Evolutionary conservation across 73 alveolate species (phyloP).

Genomic region (Tetrahymena elliotti): DNA sequence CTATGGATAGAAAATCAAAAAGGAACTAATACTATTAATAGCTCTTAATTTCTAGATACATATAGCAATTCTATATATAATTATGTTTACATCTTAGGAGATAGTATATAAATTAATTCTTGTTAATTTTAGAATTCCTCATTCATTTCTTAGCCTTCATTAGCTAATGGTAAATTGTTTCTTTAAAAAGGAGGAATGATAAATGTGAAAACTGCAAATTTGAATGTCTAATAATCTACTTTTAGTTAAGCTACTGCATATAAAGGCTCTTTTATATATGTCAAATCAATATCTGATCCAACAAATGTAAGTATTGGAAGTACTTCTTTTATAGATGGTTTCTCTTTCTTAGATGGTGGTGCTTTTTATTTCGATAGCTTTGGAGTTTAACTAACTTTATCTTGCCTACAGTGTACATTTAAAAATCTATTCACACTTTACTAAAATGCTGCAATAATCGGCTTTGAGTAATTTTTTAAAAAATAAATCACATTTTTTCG

Average conservation of each 20-base stretch:
- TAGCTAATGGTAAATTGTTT: not conserved
- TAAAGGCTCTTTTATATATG: not conserved
- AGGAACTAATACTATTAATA: not conserved
- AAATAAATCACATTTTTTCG: too few relatives aligned
- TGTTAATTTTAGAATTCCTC: not conserved
- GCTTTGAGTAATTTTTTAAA: not conserved
- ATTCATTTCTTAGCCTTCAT: not conserved
- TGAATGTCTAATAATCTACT: not conserved
- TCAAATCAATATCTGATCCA: not conserved
- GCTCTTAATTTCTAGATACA: not conserved
- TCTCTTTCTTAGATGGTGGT: not conserved
- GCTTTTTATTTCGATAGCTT: not conserved
- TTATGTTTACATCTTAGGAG: not conserved
- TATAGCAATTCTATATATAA: not conserved
- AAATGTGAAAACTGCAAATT: not conserved
- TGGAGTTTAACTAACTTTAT: not conserved
- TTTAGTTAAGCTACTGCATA: not conserved
- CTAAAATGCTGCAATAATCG: not conserved
- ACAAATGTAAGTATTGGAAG: not conserved
- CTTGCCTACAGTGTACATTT: not conserved
- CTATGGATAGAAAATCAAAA: not conserved
- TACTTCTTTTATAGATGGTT: not conserved
- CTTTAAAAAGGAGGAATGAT: not conserved
- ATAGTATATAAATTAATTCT: not conserved
- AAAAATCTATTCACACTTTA: not conserved